These are phyloP conservation scores for Gymnopilus junonius DNA, from an alignment of 768 basidiomycete species.

Conservation along the genomic window DNA sequence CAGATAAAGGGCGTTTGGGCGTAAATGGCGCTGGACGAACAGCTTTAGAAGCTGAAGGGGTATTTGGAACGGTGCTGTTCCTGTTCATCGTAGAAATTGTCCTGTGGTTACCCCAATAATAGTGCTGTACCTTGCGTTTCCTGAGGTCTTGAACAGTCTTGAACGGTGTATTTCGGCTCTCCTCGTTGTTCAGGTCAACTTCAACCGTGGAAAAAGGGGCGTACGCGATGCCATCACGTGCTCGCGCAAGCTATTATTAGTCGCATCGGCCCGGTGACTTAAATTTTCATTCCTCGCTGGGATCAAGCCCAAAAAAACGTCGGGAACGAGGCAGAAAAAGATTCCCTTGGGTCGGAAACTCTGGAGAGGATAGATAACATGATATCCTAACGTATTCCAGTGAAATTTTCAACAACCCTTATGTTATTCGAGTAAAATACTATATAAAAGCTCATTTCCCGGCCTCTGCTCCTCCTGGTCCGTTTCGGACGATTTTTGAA, in stretches of 20 bases:
- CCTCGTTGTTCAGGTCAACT: conserved; percentile 11
- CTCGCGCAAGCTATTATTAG: not conserved
- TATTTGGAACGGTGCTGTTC: conserved; percentile 27
- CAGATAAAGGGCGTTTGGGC: conserved; percentile 53
- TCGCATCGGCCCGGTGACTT: not conserved
- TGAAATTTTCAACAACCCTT: not conserved
- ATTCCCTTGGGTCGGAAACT: not conserved
- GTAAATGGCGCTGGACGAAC: conserved; percentile 53
- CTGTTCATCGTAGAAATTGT: conserved; percentile 14
- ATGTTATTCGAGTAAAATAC: not conserved
- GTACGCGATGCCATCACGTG: conserved; percentile 16
- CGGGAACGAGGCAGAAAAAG: not conserved
- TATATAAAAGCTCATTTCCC: not conserved
- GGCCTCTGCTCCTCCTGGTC: not conserved
- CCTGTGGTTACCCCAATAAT: not conserved
- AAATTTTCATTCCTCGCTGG: not conserved
- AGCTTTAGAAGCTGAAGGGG: conserved; percentile 40
- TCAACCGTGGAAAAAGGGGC: conserved; percentile 21
- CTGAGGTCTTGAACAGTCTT: conserved; percentile 1
- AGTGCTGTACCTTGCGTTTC: not conserved
- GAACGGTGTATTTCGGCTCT: not conserved
- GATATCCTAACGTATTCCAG: not conserved
- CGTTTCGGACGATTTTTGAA: not conserved
- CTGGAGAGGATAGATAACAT: not conserved
- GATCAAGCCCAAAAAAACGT: not conserved